Evolutionary conservation across 257 asterid genomes (phyloP).

Genomic region (Solanum commersonii): DNA sequence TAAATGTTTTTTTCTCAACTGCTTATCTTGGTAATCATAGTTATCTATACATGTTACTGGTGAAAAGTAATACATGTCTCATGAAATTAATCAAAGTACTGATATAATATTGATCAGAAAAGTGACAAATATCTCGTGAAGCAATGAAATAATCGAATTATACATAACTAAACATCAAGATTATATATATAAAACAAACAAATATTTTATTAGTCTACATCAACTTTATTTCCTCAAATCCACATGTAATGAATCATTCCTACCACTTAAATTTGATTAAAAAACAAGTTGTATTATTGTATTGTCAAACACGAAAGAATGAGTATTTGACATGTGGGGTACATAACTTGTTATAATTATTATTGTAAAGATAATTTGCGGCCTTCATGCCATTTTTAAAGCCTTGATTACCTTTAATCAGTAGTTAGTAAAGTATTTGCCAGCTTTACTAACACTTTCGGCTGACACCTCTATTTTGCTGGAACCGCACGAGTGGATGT

Average conservation of each 20-base stretch:
- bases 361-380: background rate
- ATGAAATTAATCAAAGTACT: background rate
- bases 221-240: background rate
- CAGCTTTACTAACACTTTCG: background rate
- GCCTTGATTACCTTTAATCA: background rate
- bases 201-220: background rate
- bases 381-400: background rate
- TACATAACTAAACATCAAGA: no score
- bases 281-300: background rate
- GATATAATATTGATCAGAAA: background rate
- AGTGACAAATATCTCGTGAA: background rate
- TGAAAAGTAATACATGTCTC: background rate
- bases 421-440: background rate
- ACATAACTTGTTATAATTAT: background rate
- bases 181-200: background rate
- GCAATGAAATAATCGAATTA: background rate
- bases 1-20: background rate
- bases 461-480: background rate
- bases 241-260: background rate
- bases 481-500: background rate
- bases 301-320: background rate
- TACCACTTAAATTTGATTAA: background rate
- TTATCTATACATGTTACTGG: background rate
- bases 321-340: background rate
- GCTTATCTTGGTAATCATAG: background rate